Percentiles rank a stretch among this genome's conserved stretches.
Conservation (phyloP, 176 grass and related monocot species). For the Oryza officinalis region DNA sequence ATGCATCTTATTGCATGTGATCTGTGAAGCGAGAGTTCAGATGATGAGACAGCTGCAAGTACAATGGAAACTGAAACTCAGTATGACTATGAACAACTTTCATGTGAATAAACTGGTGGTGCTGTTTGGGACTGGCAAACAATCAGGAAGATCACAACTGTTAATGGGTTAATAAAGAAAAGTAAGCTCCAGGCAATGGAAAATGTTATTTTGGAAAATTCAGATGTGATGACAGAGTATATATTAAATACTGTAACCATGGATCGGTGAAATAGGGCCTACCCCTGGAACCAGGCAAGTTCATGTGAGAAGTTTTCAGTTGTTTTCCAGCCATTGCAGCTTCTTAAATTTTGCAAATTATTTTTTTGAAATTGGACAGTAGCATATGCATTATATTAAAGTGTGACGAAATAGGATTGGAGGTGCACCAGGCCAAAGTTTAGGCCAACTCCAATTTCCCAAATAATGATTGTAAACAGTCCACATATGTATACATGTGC, state of each 20-base stretch:
- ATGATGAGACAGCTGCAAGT: background rate
- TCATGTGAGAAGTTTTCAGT: background rate
- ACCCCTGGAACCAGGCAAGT: background rate
- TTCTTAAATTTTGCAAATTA: too few relatives aligned
- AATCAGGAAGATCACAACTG: background rate
- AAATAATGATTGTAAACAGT: background rate
- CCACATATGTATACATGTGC: background rate
- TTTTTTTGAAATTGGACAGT: background rate
- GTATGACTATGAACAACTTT: slow-evolving; percentile 2
- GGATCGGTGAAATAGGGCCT: background rate
- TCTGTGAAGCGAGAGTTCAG: slow-evolving; percentile 18
- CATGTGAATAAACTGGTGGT: background rate
- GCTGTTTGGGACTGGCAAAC: background rate
- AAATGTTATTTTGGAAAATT: background rate
- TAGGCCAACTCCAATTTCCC: background rate
- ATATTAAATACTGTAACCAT: background rate
- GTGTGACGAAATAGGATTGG: background rate
- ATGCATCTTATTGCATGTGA: slow-evolving; percentile 2
- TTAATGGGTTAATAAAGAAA: background rate
- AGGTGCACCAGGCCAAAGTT: background rate
- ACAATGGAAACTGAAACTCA: background rate
- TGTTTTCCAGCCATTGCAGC: background rate
- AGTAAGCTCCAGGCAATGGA: background rate
- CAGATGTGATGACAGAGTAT: background rate
- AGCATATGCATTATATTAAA: background rate